Conservation (phyloP, 2,329 filamentous ascomycete genomes). For the Microsporum canis region DNA sequence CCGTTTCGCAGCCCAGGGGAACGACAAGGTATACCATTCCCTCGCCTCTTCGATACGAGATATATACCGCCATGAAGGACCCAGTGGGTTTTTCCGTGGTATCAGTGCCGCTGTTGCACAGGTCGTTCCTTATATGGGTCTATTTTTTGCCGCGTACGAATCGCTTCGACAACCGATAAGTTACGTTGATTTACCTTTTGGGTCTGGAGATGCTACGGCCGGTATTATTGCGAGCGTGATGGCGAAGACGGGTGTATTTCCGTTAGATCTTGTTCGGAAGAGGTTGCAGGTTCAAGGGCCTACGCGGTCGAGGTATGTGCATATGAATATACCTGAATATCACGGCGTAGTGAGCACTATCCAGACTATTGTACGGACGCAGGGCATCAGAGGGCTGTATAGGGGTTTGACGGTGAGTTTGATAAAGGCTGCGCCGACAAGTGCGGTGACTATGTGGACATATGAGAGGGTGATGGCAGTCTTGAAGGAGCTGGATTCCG, state of each 20-base stretch:
- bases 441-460: slow-evolving; percentile 88
- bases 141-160: slow-evolving; percentile 91
- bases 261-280: slow-evolving; percentile 84
- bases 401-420: slow-evolving; percentile 78
- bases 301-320: slow-evolving; percentile 64
- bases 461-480: slow-evolving; percentile 65
- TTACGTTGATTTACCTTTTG: slow-evolving; percentile 50
- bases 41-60: slow-evolving; percentile 57
- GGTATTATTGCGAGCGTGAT: slow-evolving; percentile 68
- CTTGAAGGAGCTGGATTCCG: slow-evolving; percentile 33
- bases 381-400: slow-evolving; percentile 74
- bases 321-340: slow-evolving; percentile 82
- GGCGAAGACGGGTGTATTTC: slow-evolving; percentile 84
- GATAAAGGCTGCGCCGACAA: slow-evolving; percentile 86
- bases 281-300: slow-evolving; percentile 91
- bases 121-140: slow-evolving; percentile 91
- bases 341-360: slow-evolving; percentile 56
- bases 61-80: slow-evolving; percentile 65
- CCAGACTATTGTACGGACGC: slow-evolving; percentile 53
- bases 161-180: slow-evolving; percentile 52
- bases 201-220: slow-evolving; percentile 70
- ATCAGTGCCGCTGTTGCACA: slow-evolving; percentile 69
- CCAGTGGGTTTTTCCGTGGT: slow-evolving; percentile 75
- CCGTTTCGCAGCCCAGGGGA: slow-evolving; percentile 90
- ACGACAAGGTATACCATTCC: slow-evolving; percentile 63